Percentiles rank a stretch among this genome's conserved stretches.
phyloP scores from a whole-genome alignment of 768 basidiomycete genomes.

The Podaxis carcinomalis region DNA sequence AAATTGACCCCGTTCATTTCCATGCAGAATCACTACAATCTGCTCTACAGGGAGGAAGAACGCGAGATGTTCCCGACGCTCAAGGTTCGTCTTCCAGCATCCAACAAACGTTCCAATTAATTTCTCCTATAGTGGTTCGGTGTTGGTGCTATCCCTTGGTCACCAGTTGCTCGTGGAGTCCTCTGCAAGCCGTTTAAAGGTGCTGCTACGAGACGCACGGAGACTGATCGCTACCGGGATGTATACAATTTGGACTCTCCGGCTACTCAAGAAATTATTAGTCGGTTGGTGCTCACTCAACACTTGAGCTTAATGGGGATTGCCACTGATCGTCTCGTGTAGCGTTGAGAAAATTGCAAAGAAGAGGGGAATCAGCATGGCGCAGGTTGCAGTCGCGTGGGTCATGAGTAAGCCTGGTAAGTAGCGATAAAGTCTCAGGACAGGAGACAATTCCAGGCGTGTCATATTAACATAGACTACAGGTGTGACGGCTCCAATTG shows the following conservation, averaged over 20 bases:
- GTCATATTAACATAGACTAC: neutral
- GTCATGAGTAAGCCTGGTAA: constrained; percentile 35
- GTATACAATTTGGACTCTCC: constrained; percentile 18
- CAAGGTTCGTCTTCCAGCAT: constrained; percentile 28
- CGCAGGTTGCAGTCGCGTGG: constrained; percentile 52
- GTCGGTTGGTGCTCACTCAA: constrained; percentile 21
- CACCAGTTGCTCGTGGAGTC: constrained; percentile 49
- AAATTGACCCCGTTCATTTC: constrained; percentile 57
- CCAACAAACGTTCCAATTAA: neutral
- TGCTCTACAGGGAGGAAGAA: constrained; percentile 63
- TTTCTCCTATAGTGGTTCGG: constrained; percentile 36
- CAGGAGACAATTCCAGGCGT: no score
- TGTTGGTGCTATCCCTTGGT: constrained; percentile 57
- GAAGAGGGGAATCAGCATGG: constrained; percentile 51
- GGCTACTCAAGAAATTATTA: constrained; percentile 30
- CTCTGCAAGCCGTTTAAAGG: constrained; percentile 38
- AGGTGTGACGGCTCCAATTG: constrained; percentile 52
- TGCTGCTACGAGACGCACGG: constrained; percentile 34
- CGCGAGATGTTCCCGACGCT: constrained; percentile 57
- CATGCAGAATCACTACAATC: constrained; percentile 63
- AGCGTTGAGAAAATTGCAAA: constrained; percentile 55
- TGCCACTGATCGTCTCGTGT: neutral
- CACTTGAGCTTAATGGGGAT: neutral
- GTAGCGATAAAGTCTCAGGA: neutral
- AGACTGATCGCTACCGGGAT: constrained; percentile 26